A percentile compares a stretch with the other conserved stretches of the same genome.
Evolutionary conservation across 2,329 filamentous ascomycete species (phyloP).

Genomic region (Septoria petroselini): DNA sequence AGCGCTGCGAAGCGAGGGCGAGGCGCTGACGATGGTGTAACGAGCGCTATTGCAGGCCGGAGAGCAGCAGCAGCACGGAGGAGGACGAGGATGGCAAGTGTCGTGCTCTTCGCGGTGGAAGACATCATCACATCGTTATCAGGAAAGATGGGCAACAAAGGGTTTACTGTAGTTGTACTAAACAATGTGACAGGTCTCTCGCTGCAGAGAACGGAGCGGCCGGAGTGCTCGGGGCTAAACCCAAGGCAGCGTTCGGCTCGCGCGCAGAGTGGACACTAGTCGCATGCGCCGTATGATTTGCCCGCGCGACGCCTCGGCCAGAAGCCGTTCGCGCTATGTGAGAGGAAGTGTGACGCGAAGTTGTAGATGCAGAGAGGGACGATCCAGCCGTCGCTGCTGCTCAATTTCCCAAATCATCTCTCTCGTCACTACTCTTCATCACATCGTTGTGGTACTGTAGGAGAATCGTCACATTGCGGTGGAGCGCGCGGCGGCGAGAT

Average conservation of each 20-base stretch:
- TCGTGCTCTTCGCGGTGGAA: no score
- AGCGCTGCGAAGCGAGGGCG: slow-evolving; percentile 11
- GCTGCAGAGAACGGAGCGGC: not conserved
- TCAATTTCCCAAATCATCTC: no score
- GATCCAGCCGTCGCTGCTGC: slow-evolving; percentile 1
- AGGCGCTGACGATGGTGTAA: slow-evolving; percentile 1
- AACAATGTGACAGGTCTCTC: slow-evolving; percentile 3
- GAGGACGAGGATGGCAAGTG: no score
- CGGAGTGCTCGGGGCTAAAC: not conserved
- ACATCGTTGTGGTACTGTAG: not conserved
- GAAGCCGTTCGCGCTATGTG: slow-evolving; percentile 13
- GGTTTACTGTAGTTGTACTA: no score
- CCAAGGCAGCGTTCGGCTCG: slow-evolving; percentile 8
- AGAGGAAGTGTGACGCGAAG: slow-evolving; percentile 14
- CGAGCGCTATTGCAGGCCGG: no score
- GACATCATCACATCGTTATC: no score
- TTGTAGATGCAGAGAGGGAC: slow-evolving; percentile 10
- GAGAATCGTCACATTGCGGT: no score
- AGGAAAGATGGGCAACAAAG: no score
- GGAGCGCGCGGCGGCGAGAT: not conserved
- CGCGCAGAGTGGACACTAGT: slow-evolving; percentile 7
- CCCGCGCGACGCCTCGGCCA: slow-evolving; percentile 13
- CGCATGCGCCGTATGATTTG: slow-evolving; percentile 6
- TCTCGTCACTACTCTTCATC: no score
- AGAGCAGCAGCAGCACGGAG: no score